Evolutionary conservation across 78 protist genomes (phyloP), one percentile per base, ranked within the genome.

Genomic region (Dictyostelium capitatum): DNA sequence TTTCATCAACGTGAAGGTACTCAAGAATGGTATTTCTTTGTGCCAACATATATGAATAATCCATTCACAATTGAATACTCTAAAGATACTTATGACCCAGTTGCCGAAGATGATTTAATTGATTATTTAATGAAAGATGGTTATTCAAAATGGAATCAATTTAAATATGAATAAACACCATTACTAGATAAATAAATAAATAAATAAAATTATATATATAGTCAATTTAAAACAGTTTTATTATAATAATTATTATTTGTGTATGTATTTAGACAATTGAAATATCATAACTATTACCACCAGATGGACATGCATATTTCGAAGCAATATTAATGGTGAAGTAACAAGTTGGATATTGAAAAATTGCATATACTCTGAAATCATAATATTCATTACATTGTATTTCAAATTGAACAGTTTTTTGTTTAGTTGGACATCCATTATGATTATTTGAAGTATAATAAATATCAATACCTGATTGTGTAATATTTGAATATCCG

Each of bases 81-180:
- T n/a, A 50, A n/a, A 50, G 57, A 28, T 28, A 50, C 51, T 2
- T 77, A 50, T 43, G 62, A 51, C 17, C 82, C 82, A 43, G 30
- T 77, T 14, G 20, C n/a, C 6, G 46, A 77, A 37, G 82, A 77
- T 50, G 82, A 77, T 14, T 11, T 77, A 10, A 77, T 77, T 8
- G 10, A 12, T 25, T 77, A 77, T 77, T 46, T 50, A 50, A 77
- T 50, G 67, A 77, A 77, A 7, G 37, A 46, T 77, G 82, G 82
- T 20, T 77, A 50, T 11, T 28, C 3, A 23, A 77, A 10, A 77
- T 77, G 82, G 82, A 37, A 37, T 37, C 43, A 37, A 37, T 37
- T 37, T 37, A 37, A 37, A 37, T 37, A 37, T 37, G 43, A 37
- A 37, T 37, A 37, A 37, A 37, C 43, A 37, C 43, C 43, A 37